Conservation (phyloP, 257 asterid genomes). For the Handroanthus guayacan region DNA sequence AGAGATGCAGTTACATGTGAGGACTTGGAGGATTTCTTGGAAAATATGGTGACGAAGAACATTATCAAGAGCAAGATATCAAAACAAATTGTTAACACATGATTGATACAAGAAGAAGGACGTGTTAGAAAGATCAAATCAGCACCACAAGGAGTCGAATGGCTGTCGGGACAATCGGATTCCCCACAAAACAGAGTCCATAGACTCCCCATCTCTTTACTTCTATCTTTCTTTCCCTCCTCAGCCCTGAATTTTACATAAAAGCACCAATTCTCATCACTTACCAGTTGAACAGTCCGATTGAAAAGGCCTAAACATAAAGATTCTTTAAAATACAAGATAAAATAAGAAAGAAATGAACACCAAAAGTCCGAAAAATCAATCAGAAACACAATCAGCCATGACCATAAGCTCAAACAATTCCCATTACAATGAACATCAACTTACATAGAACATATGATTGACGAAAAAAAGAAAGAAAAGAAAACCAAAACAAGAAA, state of each 20-base stretch:
- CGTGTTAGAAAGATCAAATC: constrained; percentile 41
- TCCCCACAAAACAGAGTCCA: constrained; percentile 70
- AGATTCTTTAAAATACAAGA: background rate
- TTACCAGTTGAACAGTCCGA: background rate
- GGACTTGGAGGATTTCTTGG: constrained; percentile 51
- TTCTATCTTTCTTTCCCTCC: background rate
- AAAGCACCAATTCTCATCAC: constrained; percentile 20
- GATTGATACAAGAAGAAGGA: constrained; percentile 69
- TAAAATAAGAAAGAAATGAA: background rate
- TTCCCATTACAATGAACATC: background rate
- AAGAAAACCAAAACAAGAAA: too few relatives aligned
- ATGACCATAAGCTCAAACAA: background rate
- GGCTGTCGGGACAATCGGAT: constrained; percentile 38
- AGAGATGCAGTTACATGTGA: constrained; percentile 13
- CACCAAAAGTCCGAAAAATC: background rate
- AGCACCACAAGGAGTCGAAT: constrained; percentile 43
- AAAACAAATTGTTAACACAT: constrained; percentile 43
- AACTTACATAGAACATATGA: background rate
- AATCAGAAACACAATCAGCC: background rate
- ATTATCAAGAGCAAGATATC: constrained; percentile 62
- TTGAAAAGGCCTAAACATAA: background rate
- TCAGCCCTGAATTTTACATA: constrained; percentile 37
- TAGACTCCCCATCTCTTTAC: constrained; percentile 56
- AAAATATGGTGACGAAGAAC: constrained; percentile 53
- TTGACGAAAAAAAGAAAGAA: background rate